Evolutionary conservation across 176 grass and related monocot genomes (phyloP), one percentile per base, ranked within the genome.

Genomic region (Triticum aestivum): DNA sequence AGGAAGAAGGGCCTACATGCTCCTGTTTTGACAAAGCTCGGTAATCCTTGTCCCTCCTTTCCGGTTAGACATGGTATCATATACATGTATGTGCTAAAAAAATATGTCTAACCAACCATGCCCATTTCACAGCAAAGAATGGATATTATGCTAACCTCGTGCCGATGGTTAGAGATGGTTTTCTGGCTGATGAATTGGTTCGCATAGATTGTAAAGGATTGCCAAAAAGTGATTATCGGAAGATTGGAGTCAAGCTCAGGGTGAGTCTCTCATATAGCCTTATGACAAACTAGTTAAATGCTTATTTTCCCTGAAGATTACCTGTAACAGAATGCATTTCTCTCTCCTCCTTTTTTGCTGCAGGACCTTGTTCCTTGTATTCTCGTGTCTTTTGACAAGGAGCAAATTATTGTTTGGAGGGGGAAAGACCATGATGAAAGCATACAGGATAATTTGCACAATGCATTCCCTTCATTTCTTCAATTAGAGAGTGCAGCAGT

Each of bases 241-340:
- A 98, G 90, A 92, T 96, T 61, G 96, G 96, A 21, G 96, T 98
- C 23, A 98, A 98, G 79, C 91, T 98, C 14, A 95, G 88, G 86
- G 93, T 98, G 90, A 79, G 93, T 83, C 27, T 84, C 29, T 87
- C 17, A 3, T 84, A 58, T 54, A 37, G 13, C 14, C 1, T 26
- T 30, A 26, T 32, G 30, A 1, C 44, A 41, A 64, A 41, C 3
- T 21, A 26, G 24, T 49, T 34, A 59, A 37, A 41, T 77, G 3
- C 10, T 17, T 20, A 30, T 81, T 30, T 89, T 12, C 1, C 0
- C 39, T 54, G 24, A 86, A 86, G 24, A 68, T 38, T 5, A 67
- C 49, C 27, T 42, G 6, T 81, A 56, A 37, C 82, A 62, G 20
- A 67, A 76, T 64, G 11, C 52, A 35, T 65, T 81, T 42, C 1